These are phyloP conservation scores for Conringia planisiliqua DNA, from an alignment of 345 rosid species.

Conservation along the genomic window DNA sequence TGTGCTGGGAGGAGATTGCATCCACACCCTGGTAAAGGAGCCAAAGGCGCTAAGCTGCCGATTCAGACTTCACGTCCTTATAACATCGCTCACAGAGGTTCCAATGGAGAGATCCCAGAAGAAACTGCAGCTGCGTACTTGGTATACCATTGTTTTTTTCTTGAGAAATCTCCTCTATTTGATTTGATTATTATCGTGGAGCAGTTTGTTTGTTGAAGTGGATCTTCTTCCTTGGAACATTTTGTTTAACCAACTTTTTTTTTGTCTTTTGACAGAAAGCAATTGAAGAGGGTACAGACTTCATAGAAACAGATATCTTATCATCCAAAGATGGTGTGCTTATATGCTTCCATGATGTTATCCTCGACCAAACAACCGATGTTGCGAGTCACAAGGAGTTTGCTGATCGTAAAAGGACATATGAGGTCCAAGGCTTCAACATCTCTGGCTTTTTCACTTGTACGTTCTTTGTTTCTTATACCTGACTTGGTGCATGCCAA, in stretches of 20 bases:
- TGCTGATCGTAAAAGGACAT: slow-evolving; percentile 73
- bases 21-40: slow-evolving; percentile 52
- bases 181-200: neutral
- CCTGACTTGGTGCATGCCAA: neutral
- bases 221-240: neutral
- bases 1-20: slow-evolving; percentile 68
- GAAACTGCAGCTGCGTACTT: slow-evolving; percentile 85
- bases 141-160: slow-evolving; percentile 37
- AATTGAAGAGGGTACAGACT: slow-evolving; percentile 93
- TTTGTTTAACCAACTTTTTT: neutral
- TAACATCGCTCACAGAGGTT: slow-evolving; percentile 93
- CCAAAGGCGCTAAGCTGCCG: slow-evolving; percentile 39
- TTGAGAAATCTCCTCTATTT: neutral
- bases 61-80: slow-evolving; percentile 84
- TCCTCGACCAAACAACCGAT: slow-evolving; percentile 67
- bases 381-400: slow-evolving; percentile 64
- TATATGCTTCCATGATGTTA: slow-evolving; percentile 73
- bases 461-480: slow-evolving; percentile 23
- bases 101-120: slow-evolving; percentile 94
- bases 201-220: neutral
- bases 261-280: slow-evolving; percentile 58
- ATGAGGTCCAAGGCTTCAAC: slow-evolving; percentile 72
- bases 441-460: slow-evolving; percentile 73
- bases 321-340: slow-evolving; percentile 86
- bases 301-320: slow-evolving; percentile 84